These are phyloP conservation scores for Allantophomopsis lycopodina DNA, from an alignment of 2,329 filamentous ascomycete species.

Conservation along the genomic window DNA sequence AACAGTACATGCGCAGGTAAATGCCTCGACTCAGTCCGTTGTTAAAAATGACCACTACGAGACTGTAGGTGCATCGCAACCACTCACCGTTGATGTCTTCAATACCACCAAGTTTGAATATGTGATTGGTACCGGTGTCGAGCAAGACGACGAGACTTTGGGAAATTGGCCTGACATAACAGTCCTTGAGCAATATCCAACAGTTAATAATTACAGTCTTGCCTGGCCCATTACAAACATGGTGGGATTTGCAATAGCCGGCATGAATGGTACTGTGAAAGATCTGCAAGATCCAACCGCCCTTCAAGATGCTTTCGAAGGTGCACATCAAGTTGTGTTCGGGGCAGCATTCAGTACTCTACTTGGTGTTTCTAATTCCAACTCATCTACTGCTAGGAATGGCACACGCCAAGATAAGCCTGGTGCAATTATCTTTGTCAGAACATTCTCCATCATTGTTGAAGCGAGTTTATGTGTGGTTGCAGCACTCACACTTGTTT, in stretches of 20 bases:
- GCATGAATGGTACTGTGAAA: conserved; percentile 10
- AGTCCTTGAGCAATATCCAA: conserved; percentile 9
- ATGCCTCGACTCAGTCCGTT: conserved; percentile 10
- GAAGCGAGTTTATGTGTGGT: conserved; percentile 4
- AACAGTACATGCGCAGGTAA: conserved; percentile 25
- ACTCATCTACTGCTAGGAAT: not conserved
- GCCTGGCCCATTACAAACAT: conserved; percentile 16
- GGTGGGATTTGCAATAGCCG: conserved; percentile 23
- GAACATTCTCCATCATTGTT: conserved; percentile 13
- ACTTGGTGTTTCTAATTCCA: not conserved
- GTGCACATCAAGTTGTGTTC: conserved; percentile 28
- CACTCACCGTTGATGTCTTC: conserved; percentile 13
- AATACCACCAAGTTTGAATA: conserved; percentile 25
- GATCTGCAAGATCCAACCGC: conserved; percentile 20
- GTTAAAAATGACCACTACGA: conserved; percentile 1
- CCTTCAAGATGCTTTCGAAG: conserved; percentile 20
- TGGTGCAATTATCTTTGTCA: conserved; percentile 9
- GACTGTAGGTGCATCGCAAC: not conserved
- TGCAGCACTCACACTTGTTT: no score
- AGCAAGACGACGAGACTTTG: no score
- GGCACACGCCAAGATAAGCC: conserved; percentile 1
- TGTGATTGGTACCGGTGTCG: conserved; percentile 14
- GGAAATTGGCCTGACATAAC: conserved; percentile 7
- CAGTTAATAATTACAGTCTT: conserved; percentile 9
- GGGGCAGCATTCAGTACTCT: conserved; percentile 13